These are phyloP conservation scores for Eucalyptus erythrocorys DNA, from an alignment of 345 rosid species.

Conservation along the genomic window DNA sequence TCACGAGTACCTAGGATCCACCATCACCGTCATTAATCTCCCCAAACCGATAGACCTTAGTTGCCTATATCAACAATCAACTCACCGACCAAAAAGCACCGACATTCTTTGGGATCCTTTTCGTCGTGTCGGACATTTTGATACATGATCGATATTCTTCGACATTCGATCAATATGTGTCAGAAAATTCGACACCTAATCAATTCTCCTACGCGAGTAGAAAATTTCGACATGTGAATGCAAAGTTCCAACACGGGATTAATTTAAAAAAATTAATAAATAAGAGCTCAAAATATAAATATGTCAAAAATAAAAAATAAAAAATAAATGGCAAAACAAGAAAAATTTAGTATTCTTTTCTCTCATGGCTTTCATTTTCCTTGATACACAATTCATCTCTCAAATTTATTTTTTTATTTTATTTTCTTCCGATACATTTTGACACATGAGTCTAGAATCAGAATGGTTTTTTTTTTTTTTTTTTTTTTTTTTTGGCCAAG, in stretches of 20 bases:
- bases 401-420: too few species aligned
- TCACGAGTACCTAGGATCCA: accelerated
- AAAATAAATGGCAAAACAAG: accelerated
- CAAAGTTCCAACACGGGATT: accelerated
- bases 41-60: background rate
- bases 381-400: too few species aligned
- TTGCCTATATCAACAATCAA: accelerated
- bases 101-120: too few species aligned
- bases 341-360: too few species aligned
- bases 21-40: background rate
- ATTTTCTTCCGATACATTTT: accelerated
- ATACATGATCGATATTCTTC: accelerated
- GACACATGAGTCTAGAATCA: accelerated
- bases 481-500: too few species aligned
- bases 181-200: accelerated
- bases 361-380: accelerated
- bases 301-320: too few species aligned
- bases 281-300: too few species aligned
- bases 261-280: too few species aligned
- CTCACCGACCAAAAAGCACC: accelerated
- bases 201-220: accelerated
- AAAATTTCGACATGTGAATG: accelerated
- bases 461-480: too few species aligned
- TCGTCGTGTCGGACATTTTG: accelerated
- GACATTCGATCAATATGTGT: accelerated